A percentile compares a stretch with the other conserved stretches of the same genome.
Evolutionary conservation across 2,329 filamentous ascomycete species (phyloP).

Genomic region (Kalaharituber pfeilii): DNA sequence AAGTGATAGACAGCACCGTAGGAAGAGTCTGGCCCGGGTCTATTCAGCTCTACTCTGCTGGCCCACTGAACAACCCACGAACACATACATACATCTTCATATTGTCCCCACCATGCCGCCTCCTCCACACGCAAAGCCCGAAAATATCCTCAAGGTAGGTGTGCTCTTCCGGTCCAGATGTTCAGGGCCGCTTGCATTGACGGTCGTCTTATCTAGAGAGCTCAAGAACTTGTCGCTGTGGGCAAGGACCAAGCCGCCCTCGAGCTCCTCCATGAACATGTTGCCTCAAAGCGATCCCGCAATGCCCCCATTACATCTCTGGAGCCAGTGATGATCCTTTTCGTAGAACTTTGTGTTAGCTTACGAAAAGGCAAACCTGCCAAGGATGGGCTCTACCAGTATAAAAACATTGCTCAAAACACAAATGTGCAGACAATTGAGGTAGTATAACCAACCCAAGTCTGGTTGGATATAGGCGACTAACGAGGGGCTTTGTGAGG

Average conservation of each 20-base stretch:
- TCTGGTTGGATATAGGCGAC: neutral
- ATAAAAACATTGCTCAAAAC: slow-evolving; percentile 99
- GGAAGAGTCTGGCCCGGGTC: neutral
- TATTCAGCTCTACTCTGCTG: neutral
- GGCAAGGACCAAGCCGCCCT: slow-evolving; percentile 83
- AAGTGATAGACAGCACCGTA: neutral
- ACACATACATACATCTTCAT: neutral
- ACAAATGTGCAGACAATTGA: slow-evolving; percentile 97
- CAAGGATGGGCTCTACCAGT: slow-evolving; percentile 97
- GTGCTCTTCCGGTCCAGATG: slow-evolving; percentile 6
- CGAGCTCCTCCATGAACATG: slow-evolving; percentile 93
- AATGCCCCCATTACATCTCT: slow-evolving; percentile 92
- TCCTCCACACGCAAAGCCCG: slow-evolving; percentile 89
- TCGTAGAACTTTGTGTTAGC: slow-evolving; percentile 92
- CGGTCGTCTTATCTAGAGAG: slow-evolving; percentile 39
- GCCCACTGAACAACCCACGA: neutral
- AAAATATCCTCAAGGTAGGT: slow-evolving; percentile 82
- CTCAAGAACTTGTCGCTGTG: slow-evolving; percentile 96
- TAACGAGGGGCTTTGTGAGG: slow-evolving; percentile 7
- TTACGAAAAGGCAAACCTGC: slow-evolving; percentile 95
- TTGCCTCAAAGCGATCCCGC: slow-evolving; percentile 92
- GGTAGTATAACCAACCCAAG: slow-evolving; percentile 32
- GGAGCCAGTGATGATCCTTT: slow-evolving; percentile 95
- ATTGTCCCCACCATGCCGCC: slow-evolving; percentile 53
- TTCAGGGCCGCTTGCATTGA: slow-evolving; percentile 3